phyloP scores from a whole-genome alignment of 345 rosid species.

The Brassica cretica region DNA sequence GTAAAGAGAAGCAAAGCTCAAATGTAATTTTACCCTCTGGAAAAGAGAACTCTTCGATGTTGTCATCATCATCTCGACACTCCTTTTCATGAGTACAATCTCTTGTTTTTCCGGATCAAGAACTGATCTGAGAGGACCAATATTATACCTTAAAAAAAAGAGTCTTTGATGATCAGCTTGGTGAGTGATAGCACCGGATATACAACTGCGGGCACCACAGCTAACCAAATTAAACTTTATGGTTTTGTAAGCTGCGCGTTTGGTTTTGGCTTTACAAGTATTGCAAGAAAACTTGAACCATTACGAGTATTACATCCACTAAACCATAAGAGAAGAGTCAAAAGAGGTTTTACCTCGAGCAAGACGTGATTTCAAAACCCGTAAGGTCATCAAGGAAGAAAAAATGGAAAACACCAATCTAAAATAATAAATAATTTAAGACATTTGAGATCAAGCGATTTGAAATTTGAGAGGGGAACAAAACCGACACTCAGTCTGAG shows the following conservation, averaged over 20 bases:
- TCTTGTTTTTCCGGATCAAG: not conserved
- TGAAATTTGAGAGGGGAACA: not conserved
- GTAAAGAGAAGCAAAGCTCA: no score
- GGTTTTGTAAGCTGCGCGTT: conserved; percentile 83
- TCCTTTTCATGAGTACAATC: not conserved
- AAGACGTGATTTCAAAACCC: conserved; percentile 61
- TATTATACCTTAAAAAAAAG: conserved; percentile 65
- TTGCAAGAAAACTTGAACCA: not conserved
- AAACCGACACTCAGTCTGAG: conserved; percentile 37
- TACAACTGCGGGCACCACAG: conserved; percentile 83
- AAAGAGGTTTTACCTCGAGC: conserved; percentile 25
- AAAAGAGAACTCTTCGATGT: no score
- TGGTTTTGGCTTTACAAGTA: not conserved
- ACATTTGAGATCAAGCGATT: conserved; percentile 16
- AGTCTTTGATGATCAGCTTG: conserved; percentile 71
- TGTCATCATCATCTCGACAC: no score
- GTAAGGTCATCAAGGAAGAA: conserved; percentile 95
- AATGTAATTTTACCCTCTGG: no score
- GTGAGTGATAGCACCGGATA: conserved; percentile 66
- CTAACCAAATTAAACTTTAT: conserved; percentile 94
- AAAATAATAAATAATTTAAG: conserved; percentile 5
- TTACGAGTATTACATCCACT: not conserved
- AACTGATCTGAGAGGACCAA: not conserved
- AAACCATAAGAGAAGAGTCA: not conserved
- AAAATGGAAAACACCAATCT: conserved; percentile 49